A percentile compares a stretch with the other conserved stretches of the same genome.
Evolutionary conservation across 73 alveolate species (phyloP).

Genomic region (Symbiodinium pilosum): DNA sequence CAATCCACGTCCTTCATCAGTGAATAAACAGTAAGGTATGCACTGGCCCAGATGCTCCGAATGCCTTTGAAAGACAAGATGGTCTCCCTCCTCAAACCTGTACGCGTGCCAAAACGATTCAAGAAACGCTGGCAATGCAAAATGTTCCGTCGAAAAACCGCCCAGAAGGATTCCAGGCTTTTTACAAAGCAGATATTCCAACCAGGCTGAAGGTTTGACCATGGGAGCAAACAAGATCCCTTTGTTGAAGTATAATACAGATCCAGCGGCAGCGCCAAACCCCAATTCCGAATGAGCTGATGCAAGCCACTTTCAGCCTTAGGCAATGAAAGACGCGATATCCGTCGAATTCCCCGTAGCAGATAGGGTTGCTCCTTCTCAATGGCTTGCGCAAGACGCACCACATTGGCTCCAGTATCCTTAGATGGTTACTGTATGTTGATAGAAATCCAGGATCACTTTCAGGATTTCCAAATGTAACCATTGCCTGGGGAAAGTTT

Average conservation of each 20-base stretch:
- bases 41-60: neutral
- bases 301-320: slow-evolving; percentile 21
- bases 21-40: neutral
- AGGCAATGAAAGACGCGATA: neutral
- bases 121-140: neutral
- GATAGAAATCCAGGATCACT: too few relatives aligned
- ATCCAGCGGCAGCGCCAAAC: neutral
- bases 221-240: neutral
- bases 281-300: slow-evolving; percentile 9
- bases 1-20: slow-evolving; percentile 38
- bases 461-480: too few relatives aligned
- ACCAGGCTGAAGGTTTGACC: neutral
- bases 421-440: neutral
- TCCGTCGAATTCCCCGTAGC: neutral
- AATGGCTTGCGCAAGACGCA: slow-evolving; percentile 14
- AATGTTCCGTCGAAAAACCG: neutral
- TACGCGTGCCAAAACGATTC: neutral
- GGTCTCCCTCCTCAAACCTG: neutral
- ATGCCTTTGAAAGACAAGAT: neutral
- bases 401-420: slow-evolving; percentile 13
- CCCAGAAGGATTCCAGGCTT: neutral
- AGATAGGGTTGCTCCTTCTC: slow-evolving; percentile 3
- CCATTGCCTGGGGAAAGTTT: too few relatives aligned
- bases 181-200: neutral
- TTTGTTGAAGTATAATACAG: neutral